Evolutionary conservation across 371 early-diverging fungal genomes (phyloP), one percentile per base, ranked within the genome.

Genomic region (Mucor racemosus): DNA sequence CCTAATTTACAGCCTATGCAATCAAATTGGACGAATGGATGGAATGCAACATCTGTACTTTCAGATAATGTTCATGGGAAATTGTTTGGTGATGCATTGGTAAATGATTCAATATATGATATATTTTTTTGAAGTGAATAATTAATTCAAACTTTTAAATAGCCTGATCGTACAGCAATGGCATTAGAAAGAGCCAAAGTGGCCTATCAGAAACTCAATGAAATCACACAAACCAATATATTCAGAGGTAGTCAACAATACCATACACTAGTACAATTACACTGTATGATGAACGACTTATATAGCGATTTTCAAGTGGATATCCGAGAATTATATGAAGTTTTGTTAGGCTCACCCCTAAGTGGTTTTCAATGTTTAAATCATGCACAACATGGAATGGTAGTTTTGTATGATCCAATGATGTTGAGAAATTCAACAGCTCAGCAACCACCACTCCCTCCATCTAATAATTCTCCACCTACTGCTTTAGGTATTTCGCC

Each of bases 51-150:
- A 0, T 68, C 76, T 21, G 54, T 77, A 11, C 58, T 76, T n/a
- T 75, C 77, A 10, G 75, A 78, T 11, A 64, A 76, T 67, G 76
- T 78, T 1, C 78, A 77, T 44, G 79, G 73, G 26, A 70, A 74
- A 53, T 42, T 81, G 1, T 81, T 79, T 66, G 77, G 76, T n/a
- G 82, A 81, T 69, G 76, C 72, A 8, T 55, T 77, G 65, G 78
- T 77, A 71, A 75, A 67, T 13, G 7, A 33, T 35, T 7, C 0
- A n/a, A 15, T 5, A 3, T 44, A 6, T n/a, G n/a, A n/a, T n/a
- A 42, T 34, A 58, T 8, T 26, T 26, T 26, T 26, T 3, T 26
- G 1, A 26, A 26, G 19, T 42, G 39, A 35, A 34, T 54, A 21
- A 19, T 33, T 3, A 5, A 9, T 31, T 58, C 26, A 26, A 21